A percentile compares a stretch with the other conserved stretches of the same genome.
Evolutionary conservation across 768 basidiomycete genomes (phyloP).

Genomic region (Termitomyces sp.): DNA sequence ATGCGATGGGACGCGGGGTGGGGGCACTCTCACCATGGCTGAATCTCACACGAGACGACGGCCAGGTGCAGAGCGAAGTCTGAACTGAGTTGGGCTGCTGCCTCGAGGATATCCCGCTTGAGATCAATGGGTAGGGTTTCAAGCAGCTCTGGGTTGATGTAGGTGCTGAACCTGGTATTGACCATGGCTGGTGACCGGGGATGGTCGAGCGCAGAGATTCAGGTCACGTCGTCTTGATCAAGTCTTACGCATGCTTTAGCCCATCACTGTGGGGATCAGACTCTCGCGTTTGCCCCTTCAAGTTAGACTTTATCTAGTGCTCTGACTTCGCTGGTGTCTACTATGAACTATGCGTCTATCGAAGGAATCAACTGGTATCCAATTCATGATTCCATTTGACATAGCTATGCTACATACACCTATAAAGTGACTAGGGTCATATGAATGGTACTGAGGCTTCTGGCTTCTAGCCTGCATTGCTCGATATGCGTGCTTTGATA

Average conservation of each 20-base stretch:
- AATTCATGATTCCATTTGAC: no score
- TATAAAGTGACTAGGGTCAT: no score
- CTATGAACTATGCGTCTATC: no score
- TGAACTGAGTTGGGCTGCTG: conserved; percentile 8
- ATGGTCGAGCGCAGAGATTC: no score
- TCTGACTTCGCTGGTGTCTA: no score
- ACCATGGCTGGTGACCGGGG: not conserved
- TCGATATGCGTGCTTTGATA: conserved; percentile 35
- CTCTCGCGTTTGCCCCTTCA: no score
- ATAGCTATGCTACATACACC: no score
- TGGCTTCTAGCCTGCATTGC: not conserved
- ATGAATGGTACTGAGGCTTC: not conserved
- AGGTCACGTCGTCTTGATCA: no score
- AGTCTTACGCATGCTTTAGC: no score
- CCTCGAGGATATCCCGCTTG: conserved; percentile 18
- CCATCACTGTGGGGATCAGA: no score
- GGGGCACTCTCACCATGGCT: conserved; percentile 11
- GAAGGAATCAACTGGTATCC: no score
- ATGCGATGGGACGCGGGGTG: not conserved
- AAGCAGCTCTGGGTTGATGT: conserved; percentile 9
- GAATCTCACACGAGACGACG: conserved; percentile 13
- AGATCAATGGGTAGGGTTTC: conserved; percentile 13
- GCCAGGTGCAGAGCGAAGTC: conserved; percentile 11
- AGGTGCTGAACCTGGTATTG: conserved; percentile 11
- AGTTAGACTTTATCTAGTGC: no score